Evolutionary conservation across 2,329 filamentous ascomycete genomes (phyloP).

Genomic region (Ceratocystis colombiana): DNA sequence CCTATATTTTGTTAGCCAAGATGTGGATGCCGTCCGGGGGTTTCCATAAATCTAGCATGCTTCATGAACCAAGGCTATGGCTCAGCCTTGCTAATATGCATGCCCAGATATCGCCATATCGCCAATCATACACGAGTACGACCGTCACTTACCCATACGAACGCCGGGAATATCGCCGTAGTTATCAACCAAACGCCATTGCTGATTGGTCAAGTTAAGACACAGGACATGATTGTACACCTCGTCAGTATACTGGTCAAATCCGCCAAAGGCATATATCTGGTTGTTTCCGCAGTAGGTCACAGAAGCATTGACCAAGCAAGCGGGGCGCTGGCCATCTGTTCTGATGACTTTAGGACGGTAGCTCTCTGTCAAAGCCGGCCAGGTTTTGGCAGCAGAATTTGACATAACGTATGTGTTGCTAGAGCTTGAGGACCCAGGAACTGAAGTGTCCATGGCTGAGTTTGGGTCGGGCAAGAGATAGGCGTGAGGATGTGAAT

Average conservation of each 20-base stretch:
- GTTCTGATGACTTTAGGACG: conserved; percentile 74
- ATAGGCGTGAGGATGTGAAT: not conserved
- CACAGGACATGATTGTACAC: conserved; percentile 96
- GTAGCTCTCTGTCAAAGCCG: conserved; percentile 57
- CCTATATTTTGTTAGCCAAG: conserved; percentile 41
- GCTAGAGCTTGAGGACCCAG: conserved; percentile 47
- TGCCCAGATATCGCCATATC: conserved; percentile 7
- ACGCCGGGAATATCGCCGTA: conserved; percentile 97
- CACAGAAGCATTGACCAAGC: conserved; percentile 93
- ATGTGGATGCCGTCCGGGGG: not conserved
- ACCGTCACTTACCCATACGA: conserved; percentile 64
- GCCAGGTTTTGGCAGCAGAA: conserved; percentile 59
- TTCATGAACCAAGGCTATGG: not conserved
- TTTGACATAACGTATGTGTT: conserved; percentile 89
- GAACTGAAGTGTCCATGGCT: conserved; percentile 31
- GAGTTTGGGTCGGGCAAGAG: conserved; percentile 27
- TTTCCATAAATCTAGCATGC: not conserved
- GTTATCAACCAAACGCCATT: conserved; percentile 95
- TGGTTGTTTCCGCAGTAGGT: conserved; percentile 98
- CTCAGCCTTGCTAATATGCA: conserved; percentile 1
- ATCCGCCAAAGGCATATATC: conserved; percentile 96
- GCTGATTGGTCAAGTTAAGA: conserved; percentile 74
- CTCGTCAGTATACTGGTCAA: conserved; percentile 97
- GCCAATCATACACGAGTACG: not conserved
- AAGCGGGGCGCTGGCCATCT: conserved; percentile 73